Evolutionary conservation across 805 yeast genomes (phyloP).

Genomic region (Yamadazyma endophytica): DNA sequence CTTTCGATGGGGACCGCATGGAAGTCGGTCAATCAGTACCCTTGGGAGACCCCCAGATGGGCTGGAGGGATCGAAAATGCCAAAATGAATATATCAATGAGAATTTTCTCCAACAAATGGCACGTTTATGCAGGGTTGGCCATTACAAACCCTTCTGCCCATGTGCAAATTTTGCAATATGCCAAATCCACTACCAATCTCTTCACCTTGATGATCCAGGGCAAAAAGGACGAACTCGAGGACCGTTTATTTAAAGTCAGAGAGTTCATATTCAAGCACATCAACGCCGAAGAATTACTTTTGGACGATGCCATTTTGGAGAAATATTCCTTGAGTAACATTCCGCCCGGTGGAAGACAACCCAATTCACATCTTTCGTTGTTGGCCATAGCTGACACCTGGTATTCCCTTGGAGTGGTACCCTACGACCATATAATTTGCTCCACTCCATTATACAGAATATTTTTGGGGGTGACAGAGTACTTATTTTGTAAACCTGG

Average conservation of each 20-base stretch:
- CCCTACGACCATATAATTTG: constrained; percentile 98
- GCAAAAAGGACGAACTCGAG: constrained; percentile 53
- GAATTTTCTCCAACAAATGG: constrained; percentile 93
- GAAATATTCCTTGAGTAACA: constrained; percentile 70
- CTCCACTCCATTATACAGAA: constrained; percentile 87
- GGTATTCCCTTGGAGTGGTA: constrained; percentile 79
- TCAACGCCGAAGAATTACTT: constrained; percentile 54
- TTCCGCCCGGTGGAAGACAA: constrained; percentile 60
- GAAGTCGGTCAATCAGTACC: constrained; percentile 77
- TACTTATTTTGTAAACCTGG: constrained; percentile 84
- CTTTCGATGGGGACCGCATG: constrained; percentile 96
- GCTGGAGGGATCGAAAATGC: constrained; percentile 95
- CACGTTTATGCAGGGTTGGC: constrained; percentile 98
- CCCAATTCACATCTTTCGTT: constrained; percentile 90
- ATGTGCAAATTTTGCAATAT: constrained; percentile 84
- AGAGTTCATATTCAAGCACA: constrained; percentile 69
- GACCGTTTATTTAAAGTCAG: constrained; percentile 63
- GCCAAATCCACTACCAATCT: constrained; percentile 80
- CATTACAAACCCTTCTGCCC: constrained; percentile 92
- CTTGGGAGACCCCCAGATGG: constrained; percentile 88
- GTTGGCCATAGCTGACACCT: constrained; percentile 88
- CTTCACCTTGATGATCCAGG: constrained; percentile 77
- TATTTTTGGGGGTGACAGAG: constrained; percentile 91
- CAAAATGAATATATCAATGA: constrained; percentile 84
- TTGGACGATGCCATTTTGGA: constrained; percentile 78